phyloP scores from a whole-genome alignment of 2,329 filamentous ascomycete genomes.

The Paradendryphiella salina region DNA sequence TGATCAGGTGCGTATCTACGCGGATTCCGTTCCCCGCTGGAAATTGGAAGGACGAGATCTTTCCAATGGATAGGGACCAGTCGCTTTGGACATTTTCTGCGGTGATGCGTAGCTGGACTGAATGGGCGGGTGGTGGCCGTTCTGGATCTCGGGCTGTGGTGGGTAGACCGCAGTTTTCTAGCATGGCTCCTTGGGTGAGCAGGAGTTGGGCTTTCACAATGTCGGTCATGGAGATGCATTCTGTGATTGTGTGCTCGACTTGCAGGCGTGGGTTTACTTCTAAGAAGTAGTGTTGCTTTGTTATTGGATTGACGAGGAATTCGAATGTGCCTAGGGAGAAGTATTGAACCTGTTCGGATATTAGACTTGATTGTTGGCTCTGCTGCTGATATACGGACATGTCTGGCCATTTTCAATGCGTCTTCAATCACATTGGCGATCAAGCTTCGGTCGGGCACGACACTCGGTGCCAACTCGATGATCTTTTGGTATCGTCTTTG shows the following conservation, averaged over 20 bases:
- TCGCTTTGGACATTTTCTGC: slow-evolving; percentile 58
- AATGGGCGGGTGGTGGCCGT: slow-evolving; percentile 47
- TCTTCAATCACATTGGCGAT: slow-evolving; percentile 57
- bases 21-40: slow-evolving; percentile 62
- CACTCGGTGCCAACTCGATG: slow-evolving; percentile 62
- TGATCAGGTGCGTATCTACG: slow-evolving; percentile 60
- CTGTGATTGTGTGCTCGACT: slow-evolving; percentile 66
- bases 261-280: slow-evolving; percentile 65
- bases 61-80: slow-evolving; percentile 64
- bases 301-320: slow-evolving; percentile 60
- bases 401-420: slow-evolving; percentile 57
- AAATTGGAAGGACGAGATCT: slow-evolving; percentile 58
- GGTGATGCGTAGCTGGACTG: slow-evolving; percentile 62
- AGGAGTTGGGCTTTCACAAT: slow-evolving; percentile 60
- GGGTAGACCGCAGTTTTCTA: slow-evolving; percentile 45
- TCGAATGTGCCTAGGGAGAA: slow-evolving; percentile 66
- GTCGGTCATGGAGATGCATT: slow-evolving; percentile 58
- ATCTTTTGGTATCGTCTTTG: slow-evolving; percentile 65
- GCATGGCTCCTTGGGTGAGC: slow-evolving; percentile 55
- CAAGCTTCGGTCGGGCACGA: slow-evolving; percentile 52
- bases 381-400: slow-evolving; percentile 35
- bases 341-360: slow-evolving; percentile 53
- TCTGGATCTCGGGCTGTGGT: slow-evolving; percentile 34
- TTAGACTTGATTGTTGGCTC: background rate
- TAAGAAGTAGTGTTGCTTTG: slow-evolving; percentile 59